Evolutionary conservation across 306 rosid species (phyloP).

Genomic region (Fragaria vesca): DNA sequence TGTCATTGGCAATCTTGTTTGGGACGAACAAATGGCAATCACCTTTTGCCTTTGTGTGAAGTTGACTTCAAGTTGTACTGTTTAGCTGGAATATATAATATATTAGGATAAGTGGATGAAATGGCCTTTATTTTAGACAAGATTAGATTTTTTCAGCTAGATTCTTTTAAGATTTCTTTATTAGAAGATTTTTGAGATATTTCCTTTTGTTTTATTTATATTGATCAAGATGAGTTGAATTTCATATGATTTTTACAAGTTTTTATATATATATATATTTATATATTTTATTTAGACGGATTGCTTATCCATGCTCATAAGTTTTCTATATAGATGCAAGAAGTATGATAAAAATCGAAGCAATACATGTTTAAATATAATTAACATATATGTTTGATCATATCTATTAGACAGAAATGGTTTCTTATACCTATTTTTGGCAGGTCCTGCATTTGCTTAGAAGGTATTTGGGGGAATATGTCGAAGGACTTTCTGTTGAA

Average conservation of each 20-base stretch:
- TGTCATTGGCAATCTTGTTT: neutral
- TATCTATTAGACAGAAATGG: neutral
- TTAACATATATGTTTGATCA: neutral
- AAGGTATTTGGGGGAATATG: conserved; percentile 93
- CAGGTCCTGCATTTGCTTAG: conserved; percentile 94
- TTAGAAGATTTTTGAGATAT: neutral
- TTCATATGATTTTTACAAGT: neutral
- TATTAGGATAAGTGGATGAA: neutral
- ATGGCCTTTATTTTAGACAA: neutral
- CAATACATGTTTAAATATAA: neutral
- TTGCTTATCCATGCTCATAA: neutral
- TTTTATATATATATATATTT: neutral
- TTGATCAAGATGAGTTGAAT: neutral
- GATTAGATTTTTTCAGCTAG: neutral
- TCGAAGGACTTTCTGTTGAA: conserved; percentile 90
- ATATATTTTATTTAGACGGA: neutral
- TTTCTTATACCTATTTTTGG: conserved; percentile 5
- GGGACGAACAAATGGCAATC: neutral
- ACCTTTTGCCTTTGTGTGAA: neutral
- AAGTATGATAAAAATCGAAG: neutral
- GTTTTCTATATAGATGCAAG: neutral
- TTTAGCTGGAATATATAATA: neutral
- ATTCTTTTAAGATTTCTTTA: neutral
- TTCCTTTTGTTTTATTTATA: neutral
- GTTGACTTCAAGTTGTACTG: neutral